These are phyloP conservation scores for Apophysomyces variabilis DNA, from an alignment of 371 early-diverging fungal genomes.

Conservation along the genomic window DNA sequence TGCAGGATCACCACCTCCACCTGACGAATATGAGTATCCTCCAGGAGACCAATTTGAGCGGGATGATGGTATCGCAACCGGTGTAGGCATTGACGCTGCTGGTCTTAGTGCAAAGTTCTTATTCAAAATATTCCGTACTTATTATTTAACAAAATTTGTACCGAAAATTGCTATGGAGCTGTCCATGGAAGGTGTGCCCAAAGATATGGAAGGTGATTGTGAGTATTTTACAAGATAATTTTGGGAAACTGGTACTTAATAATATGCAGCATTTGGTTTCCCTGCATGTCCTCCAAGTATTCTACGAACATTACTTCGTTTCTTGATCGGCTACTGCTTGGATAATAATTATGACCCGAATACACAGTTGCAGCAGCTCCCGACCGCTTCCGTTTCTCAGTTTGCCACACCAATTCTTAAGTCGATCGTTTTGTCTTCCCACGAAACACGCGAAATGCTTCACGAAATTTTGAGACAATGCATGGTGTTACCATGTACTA, in stretches of 20 bases:
- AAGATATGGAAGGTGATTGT: constrained; percentile 44
- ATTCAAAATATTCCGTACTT: constrained; percentile 68
- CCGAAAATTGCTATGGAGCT: constrained; percentile 60
- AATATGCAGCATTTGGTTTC: constrained; percentile 56
- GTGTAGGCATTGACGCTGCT: constrained; percentile 72
- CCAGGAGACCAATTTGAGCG: constrained; percentile 56
- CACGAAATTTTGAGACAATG: constrained; percentile 80
- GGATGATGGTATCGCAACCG: constrained; percentile 68
- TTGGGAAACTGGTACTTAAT: not conserved
- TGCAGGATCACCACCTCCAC: constrained; percentile 67
- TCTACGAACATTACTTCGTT: constrained; percentile 66
- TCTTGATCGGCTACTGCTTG: constrained; percentile 67
- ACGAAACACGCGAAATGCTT: constrained; percentile 73
- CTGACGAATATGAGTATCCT: constrained; percentile 59
- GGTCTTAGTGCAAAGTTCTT: constrained; percentile 70
- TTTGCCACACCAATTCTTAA: constrained; percentile 72
- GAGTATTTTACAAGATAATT: not conserved
- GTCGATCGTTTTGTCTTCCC: constrained; percentile 67
- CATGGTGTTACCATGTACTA: constrained; percentile 60
- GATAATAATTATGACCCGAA: constrained; percentile 47
- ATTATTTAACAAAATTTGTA: constrained; percentile 74
- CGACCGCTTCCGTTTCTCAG: constrained; percentile 50
- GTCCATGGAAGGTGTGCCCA: constrained; percentile 38
- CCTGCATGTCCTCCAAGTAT: constrained; percentile 75
- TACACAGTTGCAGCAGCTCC: constrained; percentile 40